A percentile compares a stretch with the other conserved stretches of the same genome.
Conservation (phyloP, 768 basidiomycete genomes). For the Serpula lacrymans region DNA sequence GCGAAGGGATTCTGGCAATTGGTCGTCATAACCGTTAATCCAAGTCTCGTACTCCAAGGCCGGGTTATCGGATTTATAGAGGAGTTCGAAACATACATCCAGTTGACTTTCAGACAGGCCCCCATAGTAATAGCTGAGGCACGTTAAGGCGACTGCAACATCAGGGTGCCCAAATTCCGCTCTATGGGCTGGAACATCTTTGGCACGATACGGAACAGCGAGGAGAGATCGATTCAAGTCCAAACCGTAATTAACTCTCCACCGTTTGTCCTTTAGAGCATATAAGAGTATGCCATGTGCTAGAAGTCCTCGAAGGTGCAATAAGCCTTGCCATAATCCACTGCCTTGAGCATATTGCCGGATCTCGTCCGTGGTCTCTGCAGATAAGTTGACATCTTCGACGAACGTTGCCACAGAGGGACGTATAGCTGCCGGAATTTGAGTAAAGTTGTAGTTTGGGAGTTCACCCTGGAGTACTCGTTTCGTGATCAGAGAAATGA, state of each 20-base stretch:
- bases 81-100: conserved; percentile 21
- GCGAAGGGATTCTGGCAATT: conserved; percentile 12
- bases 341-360: conserved; percentile 1
- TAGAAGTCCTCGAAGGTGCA: conserved; percentile 34
- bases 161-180: conserved; percentile 41
- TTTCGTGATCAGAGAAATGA: conserved; percentile 12
- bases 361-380: not conserved
- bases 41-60: conserved; percentile 28
- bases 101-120: conserved; percentile 31
- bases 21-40: conserved; percentile 12
- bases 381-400: conserved; percentile 1
- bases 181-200: conserved; percentile 32
- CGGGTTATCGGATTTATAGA: conserved; percentile 29
- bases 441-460: conserved; percentile 14
- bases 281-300: conserved; percentile 27
- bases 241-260: conserved; percentile 38
- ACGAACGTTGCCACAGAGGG: conserved; percentile 21
- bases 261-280: conserved; percentile 31
- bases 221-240: conserved; percentile 28
- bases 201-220: conserved; percentile 37
- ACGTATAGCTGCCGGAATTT: conserved; percentile 1
- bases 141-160: conserved; percentile 32
- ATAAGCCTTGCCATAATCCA: conserved; percentile 17
- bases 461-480: conserved; percentile 14
- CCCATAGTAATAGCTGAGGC: conserved; percentile 34